phyloP scores from a whole-genome alignment of 169 alveolate genomes.

The Perkinsus chesapeaki region DNA sequence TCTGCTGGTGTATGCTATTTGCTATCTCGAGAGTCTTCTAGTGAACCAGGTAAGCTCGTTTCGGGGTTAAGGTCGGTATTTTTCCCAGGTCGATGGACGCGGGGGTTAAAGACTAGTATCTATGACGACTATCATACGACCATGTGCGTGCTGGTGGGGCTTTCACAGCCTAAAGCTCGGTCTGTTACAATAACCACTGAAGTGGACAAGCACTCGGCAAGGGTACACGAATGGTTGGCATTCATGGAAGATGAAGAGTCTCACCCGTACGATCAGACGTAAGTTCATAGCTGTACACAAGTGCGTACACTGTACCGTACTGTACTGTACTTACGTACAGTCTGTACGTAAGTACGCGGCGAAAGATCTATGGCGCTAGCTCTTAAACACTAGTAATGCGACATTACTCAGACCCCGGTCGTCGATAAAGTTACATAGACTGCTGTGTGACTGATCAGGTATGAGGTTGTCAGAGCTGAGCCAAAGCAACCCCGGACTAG shows the following conservation, averaged over 20 bases:
- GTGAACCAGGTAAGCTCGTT: background rate
- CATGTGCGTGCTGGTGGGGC: background rate
- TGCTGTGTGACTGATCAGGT: background rate
- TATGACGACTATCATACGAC: background rate
- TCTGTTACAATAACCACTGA: background rate
- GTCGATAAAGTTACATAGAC: background rate
- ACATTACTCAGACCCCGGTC: background rate
- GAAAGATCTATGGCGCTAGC: background rate
- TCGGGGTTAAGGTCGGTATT: background rate
- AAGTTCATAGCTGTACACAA: background rate
- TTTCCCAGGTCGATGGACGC: slow-evolving; percentile 1
- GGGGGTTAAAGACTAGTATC: background rate
- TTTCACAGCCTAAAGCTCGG: background rate
- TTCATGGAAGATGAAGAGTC: background rate
- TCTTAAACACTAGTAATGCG: background rate
- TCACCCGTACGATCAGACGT: background rate
- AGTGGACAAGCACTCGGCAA: background rate
- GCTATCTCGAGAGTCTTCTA: background rate
- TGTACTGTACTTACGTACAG: background rate
- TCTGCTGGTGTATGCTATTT: background rate
- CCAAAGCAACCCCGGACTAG: background rate
- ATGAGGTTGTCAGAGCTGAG: background rate
- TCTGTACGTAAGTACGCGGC: background rate
- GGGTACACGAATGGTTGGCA: background rate
- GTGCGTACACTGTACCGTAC: background rate